Conservation (phyloP, 495 filamentous ascomycete genomes). For the Penicillium manginii region DNA sequence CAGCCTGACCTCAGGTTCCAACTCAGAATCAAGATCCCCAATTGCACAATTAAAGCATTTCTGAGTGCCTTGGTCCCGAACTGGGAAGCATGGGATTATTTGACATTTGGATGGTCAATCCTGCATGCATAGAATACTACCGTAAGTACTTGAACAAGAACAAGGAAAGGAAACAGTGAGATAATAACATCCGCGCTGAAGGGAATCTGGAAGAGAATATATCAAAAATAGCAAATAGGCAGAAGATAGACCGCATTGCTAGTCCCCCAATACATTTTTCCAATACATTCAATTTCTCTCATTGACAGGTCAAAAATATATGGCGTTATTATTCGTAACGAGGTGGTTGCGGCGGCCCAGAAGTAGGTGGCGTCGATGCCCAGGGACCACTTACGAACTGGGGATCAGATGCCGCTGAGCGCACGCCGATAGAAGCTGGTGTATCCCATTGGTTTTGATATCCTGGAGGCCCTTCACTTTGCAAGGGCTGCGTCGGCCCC, state of each 20-base stretch:
- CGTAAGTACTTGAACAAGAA: background rate
- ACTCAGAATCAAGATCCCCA: no score
- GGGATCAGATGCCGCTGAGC: slow-evolving; percentile 16
- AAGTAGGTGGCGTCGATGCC: slow-evolving; percentile 22
- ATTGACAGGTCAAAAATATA: background rate
- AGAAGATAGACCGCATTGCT: background rate
- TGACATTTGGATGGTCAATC: background rate
- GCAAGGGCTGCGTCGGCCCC: slow-evolving; percentile 1
- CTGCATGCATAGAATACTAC: background rate
- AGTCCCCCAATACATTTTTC: no score
- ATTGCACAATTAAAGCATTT: no score
- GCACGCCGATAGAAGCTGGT: background rate
- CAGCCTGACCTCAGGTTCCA: no score
- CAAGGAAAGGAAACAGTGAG: background rate
- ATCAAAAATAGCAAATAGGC: background rate
- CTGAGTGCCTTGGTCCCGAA: no score
- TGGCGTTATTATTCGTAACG: background rate
- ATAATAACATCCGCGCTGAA: background rate
- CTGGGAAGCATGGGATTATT: no score
- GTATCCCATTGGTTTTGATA: slow-evolving; percentile 4
- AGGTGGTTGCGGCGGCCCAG: slow-evolving; percentile 6
- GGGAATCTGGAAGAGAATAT: background rate
- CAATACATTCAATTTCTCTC: no score
- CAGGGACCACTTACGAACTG: slow-evolving; percentile 35
- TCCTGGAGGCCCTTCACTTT: background rate